Evolutionary conservation across 768 basidiomycete genomes (phyloP), one percentile per base, ranked within the genome.

Genomic region (Lenzites betulinus): DNA sequence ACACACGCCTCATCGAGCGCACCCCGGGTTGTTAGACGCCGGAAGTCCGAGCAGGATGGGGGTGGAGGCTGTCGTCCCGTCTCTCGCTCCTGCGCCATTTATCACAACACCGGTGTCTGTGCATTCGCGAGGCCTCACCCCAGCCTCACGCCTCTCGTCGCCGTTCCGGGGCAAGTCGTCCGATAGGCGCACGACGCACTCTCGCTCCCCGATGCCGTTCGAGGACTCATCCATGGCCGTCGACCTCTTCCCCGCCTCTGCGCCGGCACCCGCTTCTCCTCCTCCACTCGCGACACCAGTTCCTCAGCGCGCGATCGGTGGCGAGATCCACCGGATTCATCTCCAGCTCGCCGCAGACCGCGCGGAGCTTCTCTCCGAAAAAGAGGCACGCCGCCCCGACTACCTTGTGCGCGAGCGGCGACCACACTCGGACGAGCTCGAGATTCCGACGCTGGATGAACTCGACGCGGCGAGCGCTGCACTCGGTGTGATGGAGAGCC

Each of bases 401-500:
- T 92, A 91, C 69, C 75, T 90, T 42, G 83, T 82, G 68, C 83
- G 90, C 26, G 67, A 76, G 28, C 85, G 84, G 67, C 79, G 84
- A 47, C 71, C 78, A 1, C 67, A 76, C 41, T 75, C 77, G 26
- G 35, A 25, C 35, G 79, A 33, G 11, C 30, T 81, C 46, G 81
- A 83, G 33, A 63, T 64, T 46, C 73, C 77, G 6, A 68, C 66
- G 41, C 67, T 72, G 23, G 65, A 73, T 16, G 69, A 70, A 6
- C 75, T 79, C 42, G 78, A 77, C 26, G 70, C 73, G 6, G 69
- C 64, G 38, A 64, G 69, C n/a, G 65, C 68, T 69, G 56, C 52
- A 50, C 75, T 90, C 30, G 89, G 88, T 16, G 84, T 92, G 26
- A 81, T 80, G 64, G 85, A 87, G 64, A 90, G 84, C 65, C 89